Percentiles rank a stretch among this genome's conserved stretches.
These are phyloP conservation scores for Plectosphaerella plurivora DNA, from an alignment of 2,329 filamentous ascomycete species.

Conservation along the genomic window DNA sequence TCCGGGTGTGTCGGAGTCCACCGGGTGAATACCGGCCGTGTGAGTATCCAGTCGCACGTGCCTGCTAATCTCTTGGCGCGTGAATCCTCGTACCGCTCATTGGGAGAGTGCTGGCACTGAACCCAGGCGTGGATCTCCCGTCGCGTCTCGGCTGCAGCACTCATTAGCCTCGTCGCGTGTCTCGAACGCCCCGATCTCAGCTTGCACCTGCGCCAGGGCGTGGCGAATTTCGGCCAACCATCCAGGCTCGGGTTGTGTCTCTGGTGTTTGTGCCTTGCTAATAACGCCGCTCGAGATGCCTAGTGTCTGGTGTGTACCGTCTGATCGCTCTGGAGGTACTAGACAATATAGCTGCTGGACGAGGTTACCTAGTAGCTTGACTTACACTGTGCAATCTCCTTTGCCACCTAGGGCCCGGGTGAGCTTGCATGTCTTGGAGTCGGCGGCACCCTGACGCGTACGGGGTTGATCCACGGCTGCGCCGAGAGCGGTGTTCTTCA, in stretches of 20 bases:
- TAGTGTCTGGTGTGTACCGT: not conserved
- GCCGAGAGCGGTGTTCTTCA: not conserved
- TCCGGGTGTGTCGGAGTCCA: not conserved
- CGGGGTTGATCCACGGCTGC: not conserved
- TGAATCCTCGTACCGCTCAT: slow-evolving; percentile 14
- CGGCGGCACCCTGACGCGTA: not conserved
- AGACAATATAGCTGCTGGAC: slow-evolving; percentile 10
- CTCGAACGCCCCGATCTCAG: not conserved
- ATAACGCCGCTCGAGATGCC: not conserved
- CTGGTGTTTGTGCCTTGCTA: not conserved
- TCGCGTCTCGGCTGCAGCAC: not conserved
- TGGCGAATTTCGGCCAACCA: not conserved
- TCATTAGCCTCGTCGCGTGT: not conserved
- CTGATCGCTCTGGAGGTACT: not conserved
- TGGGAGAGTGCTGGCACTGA: not conserved
- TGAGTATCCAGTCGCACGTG: slow-evolving; percentile 23
- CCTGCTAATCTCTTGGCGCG: slow-evolving; percentile 10
- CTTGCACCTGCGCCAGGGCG: not conserved
- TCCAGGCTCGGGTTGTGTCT: too few relatives aligned
- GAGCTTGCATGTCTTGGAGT: slow-evolving; percentile 6
- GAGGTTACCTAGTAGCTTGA: slow-evolving; percentile 3
- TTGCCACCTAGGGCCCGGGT: slow-evolving; percentile 10
- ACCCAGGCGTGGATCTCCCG: too few relatives aligned
- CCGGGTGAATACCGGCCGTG: slow-evolving; percentile 4
- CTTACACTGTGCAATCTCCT: slow-evolving; percentile 2